These are phyloP conservation scores for Lignosus rhinocerotis DNA, from an alignment of 1,284 basidiomycete species.

Conservation along the genomic window DNA sequence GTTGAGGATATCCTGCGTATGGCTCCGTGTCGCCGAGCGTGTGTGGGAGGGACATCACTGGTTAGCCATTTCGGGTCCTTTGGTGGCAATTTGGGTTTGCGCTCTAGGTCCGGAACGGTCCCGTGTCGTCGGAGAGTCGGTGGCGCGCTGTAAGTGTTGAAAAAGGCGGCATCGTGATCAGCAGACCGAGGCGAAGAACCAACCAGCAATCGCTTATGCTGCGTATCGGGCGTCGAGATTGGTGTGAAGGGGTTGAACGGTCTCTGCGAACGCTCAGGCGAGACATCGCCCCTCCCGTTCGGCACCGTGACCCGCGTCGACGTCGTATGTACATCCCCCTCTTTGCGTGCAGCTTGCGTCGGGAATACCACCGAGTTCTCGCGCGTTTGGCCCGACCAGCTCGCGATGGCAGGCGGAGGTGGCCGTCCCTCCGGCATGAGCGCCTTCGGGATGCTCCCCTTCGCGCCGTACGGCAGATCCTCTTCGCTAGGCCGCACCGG, in stretches of 20 bases:
- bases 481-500: slow-evolving; percentile 10
- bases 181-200: background rate
- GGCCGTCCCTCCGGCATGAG: background rate
- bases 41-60: background rate
- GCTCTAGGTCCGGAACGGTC: background rate
- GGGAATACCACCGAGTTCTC: slow-evolving; percentile 5
- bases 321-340: background rate
- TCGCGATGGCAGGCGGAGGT: slow-evolving; percentile 6
- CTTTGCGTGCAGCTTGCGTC: background rate
- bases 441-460: slow-evolving; percentile 9
- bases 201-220: background rate
- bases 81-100: background rate
- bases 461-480: slow-evolving; percentile 13
- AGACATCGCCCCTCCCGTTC: too few species aligned
- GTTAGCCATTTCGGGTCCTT: slow-evolving; percentile 1
- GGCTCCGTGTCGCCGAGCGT: background rate
- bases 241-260: slow-evolving; percentile 1
- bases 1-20: slow-evolving; percentile 13
- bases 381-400: background rate
- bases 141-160: background rate
- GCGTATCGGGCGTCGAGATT: background rate
- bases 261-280: background rate
- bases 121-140: background rate
- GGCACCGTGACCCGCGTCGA: too few species aligned
- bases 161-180: background rate